Evolutionary conservation across 305 asterid genomes (phyloP), one percentile per base, ranked within the genome.

Genomic region (Stenogyne calaminthoides): DNA sequence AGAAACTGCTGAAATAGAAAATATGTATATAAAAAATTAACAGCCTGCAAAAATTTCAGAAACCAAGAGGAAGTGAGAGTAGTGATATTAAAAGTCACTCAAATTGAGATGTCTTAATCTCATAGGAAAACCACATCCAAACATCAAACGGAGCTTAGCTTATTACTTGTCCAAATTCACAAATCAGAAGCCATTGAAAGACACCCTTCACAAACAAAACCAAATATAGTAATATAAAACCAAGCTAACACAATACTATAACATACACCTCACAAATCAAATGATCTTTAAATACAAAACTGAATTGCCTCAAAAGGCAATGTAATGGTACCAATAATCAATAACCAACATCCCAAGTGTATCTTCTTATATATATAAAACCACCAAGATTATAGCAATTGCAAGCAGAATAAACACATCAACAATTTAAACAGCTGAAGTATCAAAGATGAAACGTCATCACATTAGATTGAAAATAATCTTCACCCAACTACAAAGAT

Each of bases 401-500:
- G 34, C 39, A 25, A 52, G 25, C 1, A 10, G 10, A 74, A 4
- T 14, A 3, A 36, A 59, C 16, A 39, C 37, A 65, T 10, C n/a
- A 72, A 56, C 64, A 46, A 29, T 59, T 20, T 37, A 25, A 66
- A 11, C 22, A 12, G 25, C 3, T 6, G n/a, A 51, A 25, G 20
- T 7, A 11, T 10, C 18, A 20, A 42, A n/a, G 3, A 2, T 20
- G 54, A 56, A 55, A 46, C 32, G 11, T 34, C 22, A 49, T 65
- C 9, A 57, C 9, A 64, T 7, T 42, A 32, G 49, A 64, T 55
- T 11, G 57, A 77, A 58, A 47, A 5, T 18, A 16, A 40, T 6
- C 54, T 32, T 10, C 73, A 60, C 27, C 69, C 72, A 70, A 62
- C 49, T 34, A 44, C 7, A 15, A 14, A 16, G 22, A 70, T 20